phyloP scores from a whole-genome alignment of 2,329 filamentous ascomycete genomes.

The Rutstroemia sp. region DNA sequence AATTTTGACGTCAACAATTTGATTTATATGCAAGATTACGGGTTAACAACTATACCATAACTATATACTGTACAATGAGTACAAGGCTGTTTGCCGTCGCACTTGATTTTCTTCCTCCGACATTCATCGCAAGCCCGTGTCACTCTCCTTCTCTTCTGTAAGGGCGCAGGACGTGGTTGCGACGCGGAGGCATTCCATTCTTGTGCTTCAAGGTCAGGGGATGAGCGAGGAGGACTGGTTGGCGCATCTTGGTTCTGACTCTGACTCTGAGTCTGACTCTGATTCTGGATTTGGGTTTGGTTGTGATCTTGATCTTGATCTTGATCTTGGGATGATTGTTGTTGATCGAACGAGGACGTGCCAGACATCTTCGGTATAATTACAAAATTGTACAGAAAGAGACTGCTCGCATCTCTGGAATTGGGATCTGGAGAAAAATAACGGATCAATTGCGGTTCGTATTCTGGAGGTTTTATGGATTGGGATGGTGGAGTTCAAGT shows the following conservation, averaged over 20 bases:
- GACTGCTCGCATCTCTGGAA: not conserved
- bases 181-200: slow-evolving; percentile 1
- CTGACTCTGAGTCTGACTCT: not conserved
- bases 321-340: not conserved
- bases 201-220: slow-evolving; percentile 5
- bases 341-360: slow-evolving; percentile 13
- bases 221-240: slow-evolving; percentile 6
- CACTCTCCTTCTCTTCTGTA: slow-evolving; percentile 61
- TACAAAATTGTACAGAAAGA: not conserved
- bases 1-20: slow-evolving; percentile 8
- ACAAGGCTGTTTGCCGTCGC: slow-evolving; percentile 75
- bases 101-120: slow-evolving; percentile 80
- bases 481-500: not conserved
- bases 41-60: slow-evolving; percentile 62
- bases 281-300: not conserved
- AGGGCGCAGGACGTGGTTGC: slow-evolving; percentile 3
- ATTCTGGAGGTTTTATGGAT: not conserved
- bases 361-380: slow-evolving; percentile 11
- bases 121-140: slow-evolving; percentile 79
- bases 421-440: not conserved
- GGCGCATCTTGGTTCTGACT: slow-evolving; percentile 1
- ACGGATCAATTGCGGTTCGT: slow-evolving; percentile 1
- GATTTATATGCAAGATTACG: not conserved
- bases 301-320: not conserved
- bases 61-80: slow-evolving; percentile 98